Evolutionary conservation across 257 asterid genomes (phyloP), one percentile per base, ranked within the genome.

Genomic region (Cynanchum wilfordii): DNA sequence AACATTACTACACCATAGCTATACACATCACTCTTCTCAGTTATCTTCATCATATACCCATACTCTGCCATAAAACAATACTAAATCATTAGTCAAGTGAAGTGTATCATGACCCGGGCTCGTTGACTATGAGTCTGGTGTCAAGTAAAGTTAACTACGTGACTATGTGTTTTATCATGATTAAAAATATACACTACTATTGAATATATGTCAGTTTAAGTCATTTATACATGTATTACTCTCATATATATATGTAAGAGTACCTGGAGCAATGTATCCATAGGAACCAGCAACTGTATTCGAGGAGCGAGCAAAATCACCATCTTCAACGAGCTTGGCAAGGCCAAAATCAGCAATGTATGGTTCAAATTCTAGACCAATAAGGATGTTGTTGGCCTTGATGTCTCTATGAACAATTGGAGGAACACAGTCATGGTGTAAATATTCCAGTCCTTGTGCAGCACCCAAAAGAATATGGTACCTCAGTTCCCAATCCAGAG

Each of bases 261-360:
- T 81, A 84, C 88, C 88, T 40, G 88, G 88, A 52, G 88, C 88
- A 57, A 84, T 84, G 54, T 84, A 84, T 29, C 88, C 88, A 27
- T 84, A 84, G 47, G 88, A 84, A 40, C 88, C 88, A 0, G 88
- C 88, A 13, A 84, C 77, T 0, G 88, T 81, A 24, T 77, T 84
- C 20, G 88, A 81, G 36, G 88, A 84, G 30, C 82, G 76, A 30
- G 81, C 79, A 68, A 79, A 84, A 74, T 84, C 86, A 47, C 82
- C 82, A 42, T 79, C 86, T 40, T 84, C 84, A 16, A 84, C 84
- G 10, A 84, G 88, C 69, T 84, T 84, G 6, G 88, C 88, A 25
- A 84, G 82, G 73, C 88, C 88, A 51, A 84, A 84, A 66, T 84
- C 88, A 24, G 88, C 88, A 19, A 84, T 84, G 67, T 84, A 84